Base-by-base conservation (phyloP, 176 grass and related monocot species). In the Alloteropsis semialata region DNA sequence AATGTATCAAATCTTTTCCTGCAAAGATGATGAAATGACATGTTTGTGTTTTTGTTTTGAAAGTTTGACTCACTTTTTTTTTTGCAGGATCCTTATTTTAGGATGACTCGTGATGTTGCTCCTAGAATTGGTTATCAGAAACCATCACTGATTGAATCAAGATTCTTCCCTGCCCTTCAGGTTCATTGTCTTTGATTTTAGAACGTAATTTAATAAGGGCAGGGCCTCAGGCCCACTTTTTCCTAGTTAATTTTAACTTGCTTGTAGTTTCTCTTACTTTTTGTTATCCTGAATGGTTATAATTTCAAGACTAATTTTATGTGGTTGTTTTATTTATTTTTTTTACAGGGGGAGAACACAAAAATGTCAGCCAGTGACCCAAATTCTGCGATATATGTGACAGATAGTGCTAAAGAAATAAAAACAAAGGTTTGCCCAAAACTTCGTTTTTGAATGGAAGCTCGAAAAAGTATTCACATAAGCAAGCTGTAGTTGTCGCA, bases 91-190 rank as follows among this genome's bases (percentile, higher is more conserved):
- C 96, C 96, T 71, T 99, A 99, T 83, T 99, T 99, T 69, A 92
- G 93, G 83, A 99, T 99, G 96, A 99, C 96, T 48, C 93, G 96
- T 48, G 96, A 99, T 65, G 96, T 99, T 92, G 96, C 96, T 83
- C 93, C 96, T 57, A 99, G 93, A 87, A 88, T 99, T 92, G 89
- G 87, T 51, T 99, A 94, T 67, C 92, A 96, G 64, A 99, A 99
- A 87, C 96, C 96, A 54, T 66, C 96, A 44, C 61, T 99, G 61
- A 94, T 99, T 78, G 93, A 99, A 86, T 96, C 96, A 15, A 94
- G 86, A 84, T 99, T 99, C 75, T 99, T 99, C 51, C 96, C 96
- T 72, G 96, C 96, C 84, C 93, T 99, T 81, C 96, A 99, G 96
- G 96, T 93, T 5, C 34, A 24, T 72, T 63, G 59, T 6, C 60